These are phyloP conservation scores for Sanghuangporus baumii DNA, from an alignment of 1,284 basidiomycete genomes.

Conservation along the genomic window DNA sequence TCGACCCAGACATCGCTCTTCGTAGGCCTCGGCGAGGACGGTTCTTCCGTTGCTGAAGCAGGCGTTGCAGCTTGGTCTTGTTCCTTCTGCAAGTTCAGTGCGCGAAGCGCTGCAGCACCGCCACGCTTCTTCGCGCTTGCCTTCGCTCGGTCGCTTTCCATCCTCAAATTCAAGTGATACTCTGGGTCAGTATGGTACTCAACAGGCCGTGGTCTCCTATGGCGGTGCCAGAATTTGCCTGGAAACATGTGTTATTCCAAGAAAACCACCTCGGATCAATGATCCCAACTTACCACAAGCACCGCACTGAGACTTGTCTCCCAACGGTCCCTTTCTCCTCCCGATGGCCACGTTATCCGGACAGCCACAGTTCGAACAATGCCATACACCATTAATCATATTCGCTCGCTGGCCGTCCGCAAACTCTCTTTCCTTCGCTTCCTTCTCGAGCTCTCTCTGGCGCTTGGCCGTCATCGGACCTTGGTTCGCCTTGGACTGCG, in stretches of 20 bases:
- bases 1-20: conserved; percentile 33
- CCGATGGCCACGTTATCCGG: conserved; percentile 82
- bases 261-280: not conserved
- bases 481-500: conserved; percentile 40
- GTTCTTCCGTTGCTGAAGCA: conserved; percentile 27
- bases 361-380: conserved; percentile 88
- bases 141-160: conserved; percentile 50
- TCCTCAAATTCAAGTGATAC: conserved; percentile 55
- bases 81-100: conserved; percentile 25
- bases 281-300: conserved; percentile 68
- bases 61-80: conserved; percentile 9
- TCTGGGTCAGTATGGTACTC: conserved; percentile 71
- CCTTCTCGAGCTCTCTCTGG: conserved; percentile 68
- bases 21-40: conserved; percentile 45
- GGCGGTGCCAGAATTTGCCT: conserved; percentile 86
- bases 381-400: conserved; percentile 81
- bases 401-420: conserved; percentile 78
- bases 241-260: conserved; percentile 17
- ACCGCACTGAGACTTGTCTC: conserved; percentile 88
- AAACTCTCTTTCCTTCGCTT: conserved; percentile 77
- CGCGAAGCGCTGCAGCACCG: conserved; percentile 40
- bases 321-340: conserved; percentile 81
- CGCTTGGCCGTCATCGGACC: conserved; percentile 50
- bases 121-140: conserved; percentile 48
- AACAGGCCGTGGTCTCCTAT: conserved; percentile 70